phyloP scores from a whole-genome alignment of 371 early-diverging fungal genomes.

The Smittium mucronatum region DNA sequence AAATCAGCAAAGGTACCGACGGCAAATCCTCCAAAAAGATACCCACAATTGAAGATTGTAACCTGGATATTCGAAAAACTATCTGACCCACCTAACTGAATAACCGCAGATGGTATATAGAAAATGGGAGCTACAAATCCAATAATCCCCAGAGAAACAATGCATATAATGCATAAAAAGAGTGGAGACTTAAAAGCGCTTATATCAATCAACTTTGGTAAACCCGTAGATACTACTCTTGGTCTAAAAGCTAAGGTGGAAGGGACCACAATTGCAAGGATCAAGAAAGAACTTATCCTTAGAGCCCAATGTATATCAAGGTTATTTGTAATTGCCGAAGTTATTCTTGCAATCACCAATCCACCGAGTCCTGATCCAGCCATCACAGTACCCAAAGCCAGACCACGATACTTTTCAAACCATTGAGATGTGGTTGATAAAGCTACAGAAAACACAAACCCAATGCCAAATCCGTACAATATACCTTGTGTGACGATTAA shows the following conservation, averaged over 20 bases:
- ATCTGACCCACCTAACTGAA: no score
- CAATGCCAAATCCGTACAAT: constrained; percentile 37
- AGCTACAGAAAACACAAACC: constrained; percentile 36
- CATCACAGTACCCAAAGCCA: constrained; percentile 42
- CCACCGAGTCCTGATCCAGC: constrained; percentile 43
- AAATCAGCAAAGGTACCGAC: no score
- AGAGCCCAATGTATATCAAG: constrained; percentile 35
- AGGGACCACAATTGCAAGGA: constrained; percentile 22
- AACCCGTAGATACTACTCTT: constrained; percentile 22
- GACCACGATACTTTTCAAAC: constrained; percentile 36
- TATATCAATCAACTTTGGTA: constrained; percentile 28
- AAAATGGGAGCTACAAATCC: no score
- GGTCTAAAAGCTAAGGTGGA: constrained; percentile 36
- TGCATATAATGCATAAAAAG: constrained; percentile 25
- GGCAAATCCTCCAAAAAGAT: no score
- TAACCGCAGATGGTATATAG: no score
- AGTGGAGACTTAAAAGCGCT: constrained; percentile 20
- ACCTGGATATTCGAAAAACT: no score
- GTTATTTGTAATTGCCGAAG: constrained; percentile 24
- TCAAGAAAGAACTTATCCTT: constrained; percentile 30
- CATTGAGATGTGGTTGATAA: constrained; percentile 36
- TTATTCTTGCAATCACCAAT: constrained; percentile 34
- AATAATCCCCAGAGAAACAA: no score
- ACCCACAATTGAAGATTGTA: no score
- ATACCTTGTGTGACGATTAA: constrained; percentile 52